Conservation (phyloP, 352 stramenopile genomes). For the Pythium volutum region DNA sequence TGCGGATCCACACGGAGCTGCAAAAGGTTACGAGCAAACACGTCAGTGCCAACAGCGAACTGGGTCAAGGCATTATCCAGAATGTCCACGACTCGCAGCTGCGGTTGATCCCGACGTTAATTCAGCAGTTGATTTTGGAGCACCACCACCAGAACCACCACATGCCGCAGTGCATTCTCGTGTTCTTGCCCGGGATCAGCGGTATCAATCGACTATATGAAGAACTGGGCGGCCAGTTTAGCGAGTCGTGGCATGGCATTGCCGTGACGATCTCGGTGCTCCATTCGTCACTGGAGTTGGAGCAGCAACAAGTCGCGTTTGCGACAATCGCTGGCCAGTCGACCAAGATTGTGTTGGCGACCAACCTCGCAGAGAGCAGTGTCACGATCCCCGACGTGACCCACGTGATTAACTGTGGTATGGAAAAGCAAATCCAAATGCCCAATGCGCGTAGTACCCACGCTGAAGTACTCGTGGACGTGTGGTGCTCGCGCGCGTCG, state of each 20-base stretch:
- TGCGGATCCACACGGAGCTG: conserved; percentile 42
- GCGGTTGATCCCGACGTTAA: conserved; percentile 50
- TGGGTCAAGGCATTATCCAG: conserved; percentile 45
- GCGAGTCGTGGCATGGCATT: conserved; percentile 12
- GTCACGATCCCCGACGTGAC: conserved; percentile 95
- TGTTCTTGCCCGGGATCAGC: conserved; percentile 94
- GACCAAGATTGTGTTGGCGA: conserved; percentile 94
- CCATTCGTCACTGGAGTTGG: conserved; percentile 70
- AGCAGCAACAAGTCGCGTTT: conserved; percentile 75
- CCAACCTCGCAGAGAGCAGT: conserved; percentile 96
- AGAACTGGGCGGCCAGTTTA: conserved; percentile 35
- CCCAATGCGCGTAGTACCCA: conserved; percentile 61
- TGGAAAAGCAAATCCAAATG: conserved; percentile 87
- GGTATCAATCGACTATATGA: conserved; percentile 92
- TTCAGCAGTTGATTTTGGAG: conserved; percentile 50
- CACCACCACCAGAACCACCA: conserved; percentile 28
- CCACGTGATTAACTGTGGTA: conserved; percentile 83
- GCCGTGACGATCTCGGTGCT: conserved; percentile 33
- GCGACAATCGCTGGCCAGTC: conserved; percentile 37
- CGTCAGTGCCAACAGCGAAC: conserved; percentile 40
- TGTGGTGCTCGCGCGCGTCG: conserved; percentile 94
- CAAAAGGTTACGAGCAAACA: conserved; percentile 25
- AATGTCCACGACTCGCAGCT: conserved; percentile 69
- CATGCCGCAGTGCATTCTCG: conserved; percentile 84
- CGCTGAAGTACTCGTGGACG: conserved; percentile 68